Base-by-base conservation (phyloP, 805 yeast genomes). In the Metschnikowia lochheadii region DNA sequence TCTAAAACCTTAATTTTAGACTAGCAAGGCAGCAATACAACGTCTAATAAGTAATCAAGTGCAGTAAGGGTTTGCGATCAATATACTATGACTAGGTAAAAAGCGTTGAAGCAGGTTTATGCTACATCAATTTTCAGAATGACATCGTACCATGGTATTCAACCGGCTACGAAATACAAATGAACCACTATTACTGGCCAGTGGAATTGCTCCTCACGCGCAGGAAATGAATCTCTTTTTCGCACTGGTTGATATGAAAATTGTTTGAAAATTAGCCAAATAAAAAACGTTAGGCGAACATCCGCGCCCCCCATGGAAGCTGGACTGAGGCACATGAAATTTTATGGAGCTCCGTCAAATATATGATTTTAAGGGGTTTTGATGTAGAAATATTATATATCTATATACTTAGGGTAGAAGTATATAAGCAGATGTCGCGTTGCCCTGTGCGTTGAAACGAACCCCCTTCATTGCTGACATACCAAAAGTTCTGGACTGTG, bases 401-500 rank as follows among this genome's bases (percentile, higher is more conserved):
- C 2, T 34, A 34, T 34, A 15, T 13, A 5, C 36, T 34, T 14
- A 34, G n/a, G 36, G 36, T 8, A 26, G 11, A 10, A 26, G 29
- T 26, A 26, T 26, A 26, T 26, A 6, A 37, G 40, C 26, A 26
- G 26, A 20, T 37, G 4, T 13, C n/a, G 35, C 35, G 35, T 14
- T n/a, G 15, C 15, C 35, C 14, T n/a, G n/a, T 10, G 35, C 8
- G 35, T 33, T 33, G 29, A 14, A 33, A 14, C 15, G 15, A 6
- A 33, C 1, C 8, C 14, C 15, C 35, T 20, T 26, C 44, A n/a
- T 41, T 41, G 44, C 44, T 18, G 17, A n/a, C 35, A 18, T 18
- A 32, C 38, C 43, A 21, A 40, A n/a, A n/a, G 21, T 32, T 32
- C 31, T 18, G 45, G 45, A 42, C 45, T 42, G 45, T 31, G 37